Percentiles rank a stretch among this genome's conserved stretches.
These are phyloP conservation scores for Parvularia atlantis DNA, from an alignment of 78 protist genomes.

Conservation along the genomic window DNA sequence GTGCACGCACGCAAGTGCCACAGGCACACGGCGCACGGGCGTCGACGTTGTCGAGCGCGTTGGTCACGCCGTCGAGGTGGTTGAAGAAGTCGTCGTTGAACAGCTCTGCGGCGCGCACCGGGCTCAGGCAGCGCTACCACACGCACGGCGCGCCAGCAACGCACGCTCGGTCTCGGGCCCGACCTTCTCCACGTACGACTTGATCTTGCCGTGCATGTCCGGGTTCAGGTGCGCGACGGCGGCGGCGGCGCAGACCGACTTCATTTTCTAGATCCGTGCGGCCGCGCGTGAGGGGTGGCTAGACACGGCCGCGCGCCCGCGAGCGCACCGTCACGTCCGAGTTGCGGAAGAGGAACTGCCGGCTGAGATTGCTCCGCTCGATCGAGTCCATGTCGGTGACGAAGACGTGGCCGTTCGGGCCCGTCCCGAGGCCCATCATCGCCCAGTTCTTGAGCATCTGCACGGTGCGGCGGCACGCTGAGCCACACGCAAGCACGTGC, in stretches of 20 bases:
- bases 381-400: conserved; percentile 97
- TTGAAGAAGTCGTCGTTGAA: conserved; percentile 83
- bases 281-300: too few relatives aligned
- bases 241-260: conserved; percentile 81
- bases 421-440: conserved; percentile 80
- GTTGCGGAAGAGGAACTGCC: conserved; percentile 95
- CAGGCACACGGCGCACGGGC: conserved; percentile 52
- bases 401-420: conserved; percentile 28
- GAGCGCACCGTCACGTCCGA: conserved; percentile 55
- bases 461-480: too few relatives aligned
- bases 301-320: too few relatives aligned
- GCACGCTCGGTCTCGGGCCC: conserved; percentile 82
- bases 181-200: conserved; percentile 51
- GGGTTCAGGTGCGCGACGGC: conserved; percentile 90
- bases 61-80: conserved; percentile 66
- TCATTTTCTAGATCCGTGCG: conserved; percentile 60
- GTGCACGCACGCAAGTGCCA: background rate
- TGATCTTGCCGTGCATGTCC: conserved; percentile 36
- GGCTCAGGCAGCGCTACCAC: background rate
- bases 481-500: too few relatives aligned
- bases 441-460: conserved; percentile 83
- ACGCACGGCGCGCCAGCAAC: background rate
- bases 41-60: conserved; percentile 90
- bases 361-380: conserved; percentile 82
- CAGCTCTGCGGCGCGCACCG: conserved; percentile 2